A percentile compares a stretch with the other conserved stretches of the same genome.
These are phyloP conservation scores for Leishmania turanica DNA, from an alignment of 208 protist species.

Conservation along the genomic window DNA sequence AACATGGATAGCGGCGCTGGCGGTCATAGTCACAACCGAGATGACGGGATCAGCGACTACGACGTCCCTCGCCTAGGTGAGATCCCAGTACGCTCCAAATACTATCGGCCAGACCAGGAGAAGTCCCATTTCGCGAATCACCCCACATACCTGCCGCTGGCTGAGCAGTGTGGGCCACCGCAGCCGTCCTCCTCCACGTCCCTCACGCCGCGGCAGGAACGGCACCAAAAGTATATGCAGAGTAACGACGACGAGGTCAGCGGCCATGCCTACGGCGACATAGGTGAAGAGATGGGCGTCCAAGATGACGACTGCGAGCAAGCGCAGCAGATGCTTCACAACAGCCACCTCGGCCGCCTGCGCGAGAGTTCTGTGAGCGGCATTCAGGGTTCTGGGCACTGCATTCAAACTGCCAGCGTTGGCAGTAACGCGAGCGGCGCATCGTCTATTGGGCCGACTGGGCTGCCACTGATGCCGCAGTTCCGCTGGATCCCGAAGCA, in stretches of 20 bases:
- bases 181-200: neutral
- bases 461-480: constrained; percentile 32
- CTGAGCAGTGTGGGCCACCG: constrained; percentile 22
- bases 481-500: constrained; percentile 47
- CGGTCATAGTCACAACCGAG: neutral
- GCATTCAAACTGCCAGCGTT: neutral
- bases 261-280: neutral
- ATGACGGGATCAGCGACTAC: neutral
- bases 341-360: neutral
- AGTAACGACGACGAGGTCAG: neutral
- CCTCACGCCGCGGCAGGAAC: neutral
- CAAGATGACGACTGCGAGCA: neutral
- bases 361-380: constrained; percentile 2
- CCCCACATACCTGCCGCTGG: constrained; percentile 23
- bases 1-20: neutral
- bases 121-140: constrained; percentile 19
- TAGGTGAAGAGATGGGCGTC: neutral
- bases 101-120: constrained; percentile 24
- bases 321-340: neutral
- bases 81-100: constrained; percentile 32
- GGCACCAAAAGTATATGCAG: neutral
- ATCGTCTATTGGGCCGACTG: constrained; percentile 37
- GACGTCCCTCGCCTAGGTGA: constrained; percentile 26
- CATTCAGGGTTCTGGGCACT: neutral
- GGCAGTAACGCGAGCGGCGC: constrained; percentile 12